Evolutionary conservation across 2,329 filamentous ascomycete species (phyloP).

Genomic region (Chrysosphaeria jannelii): DNA sequence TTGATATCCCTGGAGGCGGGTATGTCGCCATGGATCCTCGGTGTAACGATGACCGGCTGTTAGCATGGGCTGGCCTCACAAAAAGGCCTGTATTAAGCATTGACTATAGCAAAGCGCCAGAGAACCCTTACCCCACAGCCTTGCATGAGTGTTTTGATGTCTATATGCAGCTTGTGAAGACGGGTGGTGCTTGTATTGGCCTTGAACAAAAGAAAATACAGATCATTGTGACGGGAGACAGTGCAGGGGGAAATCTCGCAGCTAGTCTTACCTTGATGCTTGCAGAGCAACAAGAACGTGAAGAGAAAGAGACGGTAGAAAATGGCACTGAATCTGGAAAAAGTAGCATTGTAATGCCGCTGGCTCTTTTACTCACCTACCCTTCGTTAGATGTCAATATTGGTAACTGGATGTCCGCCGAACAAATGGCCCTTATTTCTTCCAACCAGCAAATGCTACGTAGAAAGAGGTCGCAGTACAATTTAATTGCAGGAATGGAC

Average conservation of each 20-base stretch:
- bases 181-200: slow-evolving; percentile 44
- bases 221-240: slow-evolving; percentile 49
- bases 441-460: slow-evolving; percentile 53
- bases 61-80: slow-evolving; percentile 72
- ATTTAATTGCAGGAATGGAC: slow-evolving; percentile 43
- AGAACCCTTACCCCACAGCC: slow-evolving; percentile 60
- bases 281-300: slow-evolving; percentile 37
- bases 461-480: slow-evolving; percentile 72
- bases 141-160: slow-evolving; percentile 72
- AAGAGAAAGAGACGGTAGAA: slow-evolving; percentile 10
- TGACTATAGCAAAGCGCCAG: slow-evolving; percentile 70
- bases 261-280: slow-evolving; percentile 69
- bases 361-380: slow-evolving; percentile 63
- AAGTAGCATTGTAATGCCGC: slow-evolving; percentile 31
- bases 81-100: slow-evolving; percentile 72
- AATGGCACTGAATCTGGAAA: not conserved
- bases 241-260: slow-evolving; percentile 55
- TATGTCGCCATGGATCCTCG: slow-evolving; percentile 95
- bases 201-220: slow-evolving; percentile 32
- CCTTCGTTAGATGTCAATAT: slow-evolving; percentile 91
- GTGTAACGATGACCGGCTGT: slow-evolving; percentile 75
- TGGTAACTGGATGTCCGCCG: slow-evolving; percentile 95
- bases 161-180: slow-evolving; percentile 43
- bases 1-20: slow-evolving; percentile 81
- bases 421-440: slow-evolving; percentile 80